Percentiles rank a stretch among this genome's conserved stretches.
These are phyloP conservation scores for Arxiozyma slooffiae DNA, from an alignment of 1,139 yeast genomes.

Conservation along the genomic window DNA sequence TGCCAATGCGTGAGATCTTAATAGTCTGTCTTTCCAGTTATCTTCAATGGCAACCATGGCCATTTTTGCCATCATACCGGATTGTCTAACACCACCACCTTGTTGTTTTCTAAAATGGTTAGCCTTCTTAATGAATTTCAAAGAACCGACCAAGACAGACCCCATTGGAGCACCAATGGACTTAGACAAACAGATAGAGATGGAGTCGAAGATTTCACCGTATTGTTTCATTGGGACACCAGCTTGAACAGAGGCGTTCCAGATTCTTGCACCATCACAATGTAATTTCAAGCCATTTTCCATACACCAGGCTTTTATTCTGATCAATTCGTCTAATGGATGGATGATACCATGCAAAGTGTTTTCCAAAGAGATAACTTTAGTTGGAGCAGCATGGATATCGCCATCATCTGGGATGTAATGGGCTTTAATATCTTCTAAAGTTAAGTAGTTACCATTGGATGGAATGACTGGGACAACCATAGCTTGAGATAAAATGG, in stretches of 20 bases:
- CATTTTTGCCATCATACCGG: constrained; percentile 76
- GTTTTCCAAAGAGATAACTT: constrained; percentile 75
- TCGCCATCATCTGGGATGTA: constrained; percentile 72
- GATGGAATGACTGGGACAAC: constrained; percentile 71
- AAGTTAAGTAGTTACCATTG: constrained; percentile 65
- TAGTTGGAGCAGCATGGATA: constrained; percentile 84
- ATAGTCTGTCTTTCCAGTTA: constrained; percentile 50
- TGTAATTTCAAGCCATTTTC: constrained; percentile 59
- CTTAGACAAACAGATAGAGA: constrained; percentile 81
- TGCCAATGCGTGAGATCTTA: constrained; percentile 58
- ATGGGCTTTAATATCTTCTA: constrained; percentile 62
- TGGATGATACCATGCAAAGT: constrained; percentile 75
- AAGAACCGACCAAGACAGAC: constrained; percentile 68
- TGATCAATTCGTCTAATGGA: constrained; percentile 71
- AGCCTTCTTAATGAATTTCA: constrained; percentile 55
- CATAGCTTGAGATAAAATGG: constrained; percentile 86
- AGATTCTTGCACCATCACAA: constrained; percentile 91
- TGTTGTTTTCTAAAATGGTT: constrained; percentile 85
- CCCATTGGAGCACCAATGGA: constrained; percentile 95
- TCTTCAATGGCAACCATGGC: constrained; percentile 71
- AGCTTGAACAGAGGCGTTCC: constrained; percentile 79
- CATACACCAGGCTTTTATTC: constrained; percentile 64
- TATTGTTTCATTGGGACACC: constrained; percentile 62
- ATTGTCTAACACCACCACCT: constrained; percentile 92
- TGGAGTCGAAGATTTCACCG: constrained; percentile 74